These are phyloP conservation scores for Pestalotiopsis fici DNA, from an alignment of 2,329 filamentous ascomycete genomes.

Conservation along the genomic window DNA sequence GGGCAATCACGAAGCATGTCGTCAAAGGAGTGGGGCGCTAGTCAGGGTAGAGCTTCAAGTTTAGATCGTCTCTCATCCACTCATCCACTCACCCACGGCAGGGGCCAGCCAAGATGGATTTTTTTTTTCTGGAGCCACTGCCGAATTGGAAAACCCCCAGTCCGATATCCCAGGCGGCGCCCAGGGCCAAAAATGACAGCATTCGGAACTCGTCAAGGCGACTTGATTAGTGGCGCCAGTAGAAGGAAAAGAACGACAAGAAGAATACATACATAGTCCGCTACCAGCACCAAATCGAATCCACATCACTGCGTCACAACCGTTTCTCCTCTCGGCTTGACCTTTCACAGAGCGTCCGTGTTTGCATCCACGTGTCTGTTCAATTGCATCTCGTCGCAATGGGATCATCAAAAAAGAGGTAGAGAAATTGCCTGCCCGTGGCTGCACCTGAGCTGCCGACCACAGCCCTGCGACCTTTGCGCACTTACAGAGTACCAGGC, in stretches of 20 bases:
- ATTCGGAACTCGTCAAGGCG: conserved; percentile 3
- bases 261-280: neutral
- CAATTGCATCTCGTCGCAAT: neutral
- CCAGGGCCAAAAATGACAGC: neutral
- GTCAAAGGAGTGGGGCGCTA: conserved; percentile 23
- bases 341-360: neutral
- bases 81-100: neutral
- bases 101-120: neutral
- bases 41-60: conserved; percentile 6
- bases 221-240: neutral
- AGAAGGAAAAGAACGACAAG: neutral
- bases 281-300: neutral
- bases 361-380: neutral
- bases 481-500: neutral
- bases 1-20: conserved; percentile 17
- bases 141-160: neutral
- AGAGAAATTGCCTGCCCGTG: neutral
- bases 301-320: neutral
- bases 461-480: neutral
- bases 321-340: neutral
- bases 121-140: neutral
- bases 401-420: neutral
- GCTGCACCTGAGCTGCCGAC: too few species aligned
- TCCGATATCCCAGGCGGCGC: neutral
- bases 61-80: conserved; percentile 6